Percentiles rank a stretch among this genome's conserved stretches.
These are phyloP conservation scores for Pichia kluyveri DNA, from an alignment of 805 yeast species.

Conservation along the genomic window DNA sequence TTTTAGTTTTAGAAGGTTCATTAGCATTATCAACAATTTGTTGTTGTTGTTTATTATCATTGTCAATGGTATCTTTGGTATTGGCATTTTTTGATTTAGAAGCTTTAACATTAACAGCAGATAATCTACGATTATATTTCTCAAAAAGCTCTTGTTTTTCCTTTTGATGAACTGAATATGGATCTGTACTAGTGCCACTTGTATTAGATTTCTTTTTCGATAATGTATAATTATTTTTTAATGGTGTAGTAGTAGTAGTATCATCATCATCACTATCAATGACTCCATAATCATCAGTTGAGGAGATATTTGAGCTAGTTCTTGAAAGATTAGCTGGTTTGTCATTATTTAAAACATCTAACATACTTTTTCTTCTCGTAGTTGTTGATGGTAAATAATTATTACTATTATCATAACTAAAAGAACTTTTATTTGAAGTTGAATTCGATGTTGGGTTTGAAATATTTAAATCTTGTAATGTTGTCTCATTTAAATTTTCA, in stretches of 20 bases:
- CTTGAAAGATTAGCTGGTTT: background rate
- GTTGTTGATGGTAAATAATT: background rate
- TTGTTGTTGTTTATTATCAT: no score
- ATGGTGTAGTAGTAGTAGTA: background rate
- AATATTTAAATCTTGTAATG: slow-evolving; percentile 2
- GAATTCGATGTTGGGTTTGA: background rate
- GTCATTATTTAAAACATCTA: slow-evolving; percentile 4
- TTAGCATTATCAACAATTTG: background rate
- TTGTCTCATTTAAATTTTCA: slow-evolving; percentile 20
- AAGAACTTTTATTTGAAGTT: background rate
- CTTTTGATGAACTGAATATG: slow-evolving; percentile 1
- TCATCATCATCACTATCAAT: slow-evolving; percentile 4
- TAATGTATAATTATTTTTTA: background rate
- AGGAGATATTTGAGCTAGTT: background rate
- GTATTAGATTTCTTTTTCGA: background rate
- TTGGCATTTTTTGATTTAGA: background rate
- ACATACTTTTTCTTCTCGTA: slow-evolving; percentile 4
- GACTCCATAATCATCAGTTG: background rate
- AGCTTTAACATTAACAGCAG: slow-evolving; percentile 14
- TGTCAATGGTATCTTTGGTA: background rate
- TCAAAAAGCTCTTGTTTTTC: slow-evolving; percentile 21
- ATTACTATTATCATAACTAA: background rate
- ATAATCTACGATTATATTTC: slow-evolving; percentile 23
- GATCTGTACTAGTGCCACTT: background rate
- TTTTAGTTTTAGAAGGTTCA: background rate